Conservation (phyloP, 306 rosid genomes). For the Cucurbita ficifolia region DNA sequence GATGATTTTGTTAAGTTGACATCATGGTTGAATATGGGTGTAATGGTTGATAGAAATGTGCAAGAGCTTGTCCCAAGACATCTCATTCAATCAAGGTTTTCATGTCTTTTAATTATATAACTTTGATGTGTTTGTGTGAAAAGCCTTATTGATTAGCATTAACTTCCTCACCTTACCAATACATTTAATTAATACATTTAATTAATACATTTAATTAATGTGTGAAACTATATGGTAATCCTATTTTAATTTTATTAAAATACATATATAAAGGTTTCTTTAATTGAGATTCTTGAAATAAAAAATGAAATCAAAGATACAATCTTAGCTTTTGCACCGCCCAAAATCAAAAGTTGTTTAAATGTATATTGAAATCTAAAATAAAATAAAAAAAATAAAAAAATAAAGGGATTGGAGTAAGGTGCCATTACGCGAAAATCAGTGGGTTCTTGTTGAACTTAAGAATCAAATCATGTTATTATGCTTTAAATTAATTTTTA, state of each 20-base stretch:
- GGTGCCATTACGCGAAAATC: slow-evolving; percentile 3
- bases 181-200: no score
- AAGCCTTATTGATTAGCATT: neutral
- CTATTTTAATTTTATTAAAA: no score
- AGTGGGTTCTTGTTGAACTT: neutral
- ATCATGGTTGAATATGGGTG: slow-evolving; percentile 1
- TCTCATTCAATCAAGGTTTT: slow-evolving; percentile 1
- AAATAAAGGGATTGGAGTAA: neutral
- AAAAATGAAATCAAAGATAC: neutral
- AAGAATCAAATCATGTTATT: neutral
- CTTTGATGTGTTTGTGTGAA: neutral
- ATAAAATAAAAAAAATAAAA: no score
- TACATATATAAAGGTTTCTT: no score
- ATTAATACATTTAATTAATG: neutral
- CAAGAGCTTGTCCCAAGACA: neutral
- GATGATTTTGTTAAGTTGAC: slow-evolving; percentile 5
- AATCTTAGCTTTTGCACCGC: neutral
- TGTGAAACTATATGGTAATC: no score
- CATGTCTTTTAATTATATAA: neutral
- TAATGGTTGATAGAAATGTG: neutral
- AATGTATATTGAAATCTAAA: neutral
- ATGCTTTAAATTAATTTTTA: neutral
- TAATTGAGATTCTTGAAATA: no score
- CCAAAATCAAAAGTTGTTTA: neutral
- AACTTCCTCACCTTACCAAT: neutral